Conservation (phyloP, 225 moss, liverwort and hornwort genomes). For the Physcomitrium patens region DNA sequence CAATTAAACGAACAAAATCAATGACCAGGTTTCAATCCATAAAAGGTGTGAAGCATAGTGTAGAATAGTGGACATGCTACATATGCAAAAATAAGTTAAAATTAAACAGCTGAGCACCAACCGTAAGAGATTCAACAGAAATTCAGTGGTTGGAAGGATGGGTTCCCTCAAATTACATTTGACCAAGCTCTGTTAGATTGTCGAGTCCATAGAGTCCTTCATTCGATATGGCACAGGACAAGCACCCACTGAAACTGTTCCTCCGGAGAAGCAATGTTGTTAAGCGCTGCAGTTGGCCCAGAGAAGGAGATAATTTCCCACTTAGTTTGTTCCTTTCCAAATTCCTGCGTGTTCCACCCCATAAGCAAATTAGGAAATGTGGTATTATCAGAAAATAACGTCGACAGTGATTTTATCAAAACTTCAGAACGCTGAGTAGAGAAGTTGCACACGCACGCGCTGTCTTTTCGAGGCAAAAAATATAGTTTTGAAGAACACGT, state of each 20-base stretch:
- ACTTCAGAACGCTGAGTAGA: background rate
- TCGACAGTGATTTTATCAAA: background rate
- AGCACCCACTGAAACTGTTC: slow-evolving; percentile 48
- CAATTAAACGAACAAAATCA: background rate
- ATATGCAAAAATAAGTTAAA: background rate
- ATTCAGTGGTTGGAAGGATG: slow-evolving; percentile 14
- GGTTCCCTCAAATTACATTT: slow-evolving; percentile 27
- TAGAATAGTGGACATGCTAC: slow-evolving; percentile 3
- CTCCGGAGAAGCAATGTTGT: slow-evolving; percentile 32
- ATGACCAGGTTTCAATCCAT: background rate
- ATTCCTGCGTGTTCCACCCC: slow-evolving; percentile 30
- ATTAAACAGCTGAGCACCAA: slow-evolving; percentile 12
- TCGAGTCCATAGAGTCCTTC: slow-evolving; percentile 39
- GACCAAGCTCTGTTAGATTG: slow-evolving; percentile 34
- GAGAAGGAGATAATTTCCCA: slow-evolving; percentile 34
- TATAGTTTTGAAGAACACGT: background rate
- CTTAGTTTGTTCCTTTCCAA: slow-evolving; percentile 39
- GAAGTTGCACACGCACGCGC: background rate
- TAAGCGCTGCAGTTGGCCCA: slow-evolving; percentile 45
- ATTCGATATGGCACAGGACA: slow-evolving; percentile 39
- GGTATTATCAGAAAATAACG: background rate
- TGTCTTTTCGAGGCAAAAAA: background rate
- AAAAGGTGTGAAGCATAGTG: background rate
- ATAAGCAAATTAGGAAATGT: slow-evolving; percentile 10
- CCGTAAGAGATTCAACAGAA: slow-evolving; percentile 2